phyloP scores from a whole-genome alignment of 177 flowering plant species.

The Vitis hybrid region DNA sequence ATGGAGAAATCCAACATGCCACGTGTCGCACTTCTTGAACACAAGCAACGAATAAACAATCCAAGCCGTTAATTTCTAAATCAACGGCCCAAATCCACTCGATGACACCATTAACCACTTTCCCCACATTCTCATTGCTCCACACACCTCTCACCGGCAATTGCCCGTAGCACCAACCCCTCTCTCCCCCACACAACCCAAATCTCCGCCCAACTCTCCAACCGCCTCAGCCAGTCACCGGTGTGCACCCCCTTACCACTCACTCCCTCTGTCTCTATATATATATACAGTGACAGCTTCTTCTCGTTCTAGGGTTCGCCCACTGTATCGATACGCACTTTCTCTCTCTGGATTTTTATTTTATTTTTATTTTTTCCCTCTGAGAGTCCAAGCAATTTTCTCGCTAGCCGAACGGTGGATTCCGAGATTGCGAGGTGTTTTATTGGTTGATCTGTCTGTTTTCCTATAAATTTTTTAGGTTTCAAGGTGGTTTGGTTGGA shows the following conservation, averaged over 20 bases:
- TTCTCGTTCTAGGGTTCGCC: neutral
- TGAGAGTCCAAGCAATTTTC: neutral
- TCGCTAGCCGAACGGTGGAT: neutral
- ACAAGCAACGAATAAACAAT: neutral
- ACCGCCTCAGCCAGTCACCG: slow-evolving; percentile 3
- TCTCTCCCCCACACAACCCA: neutral
- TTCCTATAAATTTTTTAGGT: neutral
- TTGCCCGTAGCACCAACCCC: neutral
- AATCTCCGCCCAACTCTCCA: neutral
- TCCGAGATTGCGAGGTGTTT: neutral
- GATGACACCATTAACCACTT: neutral
- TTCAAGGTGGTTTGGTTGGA: neutral
- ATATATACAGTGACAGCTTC: neutral
- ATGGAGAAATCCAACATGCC: no score
- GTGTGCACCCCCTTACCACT: neutral
- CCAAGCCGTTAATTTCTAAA: neutral
- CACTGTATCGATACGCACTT: neutral
- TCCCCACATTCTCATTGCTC: slow-evolving; percentile 2
- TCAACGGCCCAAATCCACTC: slow-evolving; percentile 14
- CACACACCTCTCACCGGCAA: neutral
- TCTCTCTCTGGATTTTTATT: neutral
- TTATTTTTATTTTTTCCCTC: neutral
- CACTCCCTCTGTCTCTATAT: neutral
- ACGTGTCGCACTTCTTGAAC: neutral
- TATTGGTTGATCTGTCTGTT: slow-evolving; percentile 9